Evolutionary conservation across 2,329 filamentous ascomycete genomes (phyloP).

Genomic region (Diaporthe citriasiana): DNA sequence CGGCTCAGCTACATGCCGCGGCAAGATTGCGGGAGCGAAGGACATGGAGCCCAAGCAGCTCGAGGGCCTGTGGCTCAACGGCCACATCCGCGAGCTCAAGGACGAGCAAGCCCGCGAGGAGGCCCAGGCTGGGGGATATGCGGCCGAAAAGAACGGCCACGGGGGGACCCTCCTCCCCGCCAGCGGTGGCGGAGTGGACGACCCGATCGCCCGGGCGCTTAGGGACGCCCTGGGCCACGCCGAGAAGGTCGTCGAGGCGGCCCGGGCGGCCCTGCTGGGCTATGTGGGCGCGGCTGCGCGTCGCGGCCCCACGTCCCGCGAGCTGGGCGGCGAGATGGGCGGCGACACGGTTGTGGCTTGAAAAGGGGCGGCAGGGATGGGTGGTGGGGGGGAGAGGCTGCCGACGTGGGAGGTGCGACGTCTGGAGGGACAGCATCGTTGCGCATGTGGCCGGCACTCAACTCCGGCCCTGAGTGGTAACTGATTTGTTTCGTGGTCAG

Average conservation of each 20-base stretch:
- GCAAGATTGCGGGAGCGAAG: conserved; percentile 73
- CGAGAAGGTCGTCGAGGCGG: conserved; percentile 62
- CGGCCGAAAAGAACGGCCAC: not conserved
- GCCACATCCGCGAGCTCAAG: conserved; percentile 70
- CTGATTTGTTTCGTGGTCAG: not conserved
- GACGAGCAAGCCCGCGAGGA: conserved; percentile 54
- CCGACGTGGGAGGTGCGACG: not conserved
- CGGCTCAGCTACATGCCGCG: conserved; percentile 68
- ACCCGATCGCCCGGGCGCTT: conserved; percentile 60
- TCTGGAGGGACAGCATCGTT: not conserved
- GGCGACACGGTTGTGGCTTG: conserved; percentile 63
- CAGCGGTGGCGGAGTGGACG: conserved; percentile 43
- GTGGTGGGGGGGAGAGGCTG: not conserved
- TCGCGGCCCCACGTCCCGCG: conserved; percentile 66
- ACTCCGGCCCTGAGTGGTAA: not conserved
- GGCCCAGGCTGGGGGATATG: not conserved
- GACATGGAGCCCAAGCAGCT: conserved; percentile 70
- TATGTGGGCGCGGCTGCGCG: conserved; percentile 53
- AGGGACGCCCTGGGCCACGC: conserved; percentile 60
- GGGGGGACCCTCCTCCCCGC: not conserved
- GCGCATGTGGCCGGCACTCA: conserved; percentile 1
- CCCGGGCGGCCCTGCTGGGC: conserved; percentile 58
- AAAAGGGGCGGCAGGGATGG: not conserved
- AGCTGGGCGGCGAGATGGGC: conserved; percentile 73
- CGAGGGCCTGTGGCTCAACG: conserved; percentile 72